phyloP scores from a whole-genome alignment of 148 eudicot species.

The Cornus kousa region DNA sequence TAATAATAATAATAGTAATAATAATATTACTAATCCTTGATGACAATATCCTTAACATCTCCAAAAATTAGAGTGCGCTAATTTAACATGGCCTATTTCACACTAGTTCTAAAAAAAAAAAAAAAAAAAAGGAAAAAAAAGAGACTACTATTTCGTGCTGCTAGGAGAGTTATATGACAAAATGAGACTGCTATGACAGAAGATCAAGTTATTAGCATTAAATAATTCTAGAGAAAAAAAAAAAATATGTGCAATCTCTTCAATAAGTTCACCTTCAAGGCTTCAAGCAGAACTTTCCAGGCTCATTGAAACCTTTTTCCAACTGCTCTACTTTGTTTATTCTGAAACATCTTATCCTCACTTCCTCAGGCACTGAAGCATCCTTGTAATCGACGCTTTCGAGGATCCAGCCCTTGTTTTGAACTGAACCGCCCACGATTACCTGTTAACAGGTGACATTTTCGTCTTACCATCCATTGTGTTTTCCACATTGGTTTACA shows the following conservation, averaged over 20 bases:
- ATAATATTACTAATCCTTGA: neutral
- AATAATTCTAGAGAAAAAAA: neutral
- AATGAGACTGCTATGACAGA: too few species aligned
- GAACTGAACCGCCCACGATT: slow-evolving; percentile 67
- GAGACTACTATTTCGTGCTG: too few species aligned
- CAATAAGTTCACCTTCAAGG: slow-evolving; percentile 33
- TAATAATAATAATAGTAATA: neutral
- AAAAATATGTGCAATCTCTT: neutral
- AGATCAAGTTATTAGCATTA: slow-evolving; percentile 5
- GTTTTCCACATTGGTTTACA: neutral
- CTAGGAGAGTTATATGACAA: too few species aligned
- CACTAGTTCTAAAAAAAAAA: neutral
- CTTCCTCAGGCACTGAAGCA: slow-evolving; percentile 69
- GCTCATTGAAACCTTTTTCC: slow-evolving; percentile 60
- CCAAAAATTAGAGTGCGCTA: neutral
- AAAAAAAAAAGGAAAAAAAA: neutral
- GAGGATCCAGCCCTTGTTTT: slow-evolving; percentile 78
- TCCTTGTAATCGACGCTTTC: slow-evolving; percentile 74
- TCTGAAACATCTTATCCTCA: slow-evolving; percentile 81
- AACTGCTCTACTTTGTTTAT: slow-evolving; percentile 79
- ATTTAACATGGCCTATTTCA: neutral
- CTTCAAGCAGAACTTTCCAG: slow-evolving; percentile 63
- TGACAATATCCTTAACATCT: neutral
- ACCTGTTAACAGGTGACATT: slow-evolving; percentile 44
- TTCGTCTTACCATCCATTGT: neutral